A percentile compares a stretch with the other conserved stretches of the same genome.
These are phyloP conservation scores for Starmerella floricola DNA, from an alignment of 805 yeast genomes.

Conservation along the genomic window DNA sequence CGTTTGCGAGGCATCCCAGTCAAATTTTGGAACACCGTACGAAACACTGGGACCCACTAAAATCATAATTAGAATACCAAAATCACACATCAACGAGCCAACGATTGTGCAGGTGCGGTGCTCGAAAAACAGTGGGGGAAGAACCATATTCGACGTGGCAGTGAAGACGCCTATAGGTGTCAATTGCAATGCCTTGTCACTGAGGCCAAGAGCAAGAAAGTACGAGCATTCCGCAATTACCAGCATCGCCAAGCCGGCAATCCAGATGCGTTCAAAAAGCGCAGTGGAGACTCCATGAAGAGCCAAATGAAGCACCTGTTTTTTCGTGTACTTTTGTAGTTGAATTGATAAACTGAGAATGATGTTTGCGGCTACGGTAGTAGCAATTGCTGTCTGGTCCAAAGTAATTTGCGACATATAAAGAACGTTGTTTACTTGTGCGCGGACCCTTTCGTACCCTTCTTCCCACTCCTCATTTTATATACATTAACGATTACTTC, in stretches of 20 bases:
- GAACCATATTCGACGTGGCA: constrained; percentile 36
- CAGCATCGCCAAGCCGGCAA: constrained; percentile 35
- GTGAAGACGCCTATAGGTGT: constrained; percentile 42
- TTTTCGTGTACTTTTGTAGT: constrained; percentile 33
- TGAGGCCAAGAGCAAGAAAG: constrained; percentile 39
- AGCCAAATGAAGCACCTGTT: constrained; percentile 23
- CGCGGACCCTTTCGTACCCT: too few species aligned
- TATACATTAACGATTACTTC: too few species aligned
- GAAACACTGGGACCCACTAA: constrained; percentile 27
- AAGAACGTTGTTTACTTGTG: neutral
- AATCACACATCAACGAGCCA: constrained; percentile 34
- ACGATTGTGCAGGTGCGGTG: constrained; percentile 30
- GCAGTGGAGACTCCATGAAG: constrained; percentile 19
- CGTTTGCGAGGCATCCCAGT: neutral
- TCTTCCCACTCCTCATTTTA: too few species aligned
- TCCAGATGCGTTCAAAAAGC: constrained; percentile 28
- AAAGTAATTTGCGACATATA: constrained; percentile 2
- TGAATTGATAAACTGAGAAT: constrained; percentile 33
- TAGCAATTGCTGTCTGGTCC: constrained; percentile 11
- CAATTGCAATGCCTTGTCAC: constrained; percentile 36
- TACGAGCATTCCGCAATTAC: constrained; percentile 38
- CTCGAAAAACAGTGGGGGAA: constrained; percentile 39
- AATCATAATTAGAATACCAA: constrained; percentile 36
- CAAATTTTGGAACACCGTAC: neutral
- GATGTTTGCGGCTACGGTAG: constrained; percentile 29